Conservation (phyloP, 2,329 filamentous ascomycete genomes). For the Apiospora malaysiana region DNA sequence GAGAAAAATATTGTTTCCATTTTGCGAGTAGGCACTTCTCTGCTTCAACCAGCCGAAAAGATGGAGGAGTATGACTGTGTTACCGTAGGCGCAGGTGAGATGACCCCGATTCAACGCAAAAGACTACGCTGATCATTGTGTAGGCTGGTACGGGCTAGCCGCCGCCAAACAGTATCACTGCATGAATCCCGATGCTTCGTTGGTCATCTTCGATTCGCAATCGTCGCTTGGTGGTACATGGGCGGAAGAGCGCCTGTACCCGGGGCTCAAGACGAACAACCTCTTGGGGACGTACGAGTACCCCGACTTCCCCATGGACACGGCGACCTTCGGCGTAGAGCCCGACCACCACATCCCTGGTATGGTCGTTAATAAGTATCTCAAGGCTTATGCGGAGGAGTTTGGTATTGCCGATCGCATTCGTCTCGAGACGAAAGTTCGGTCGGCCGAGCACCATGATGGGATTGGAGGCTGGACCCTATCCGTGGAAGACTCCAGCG, state of each 20-base stretch:
- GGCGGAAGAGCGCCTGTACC: slow-evolving; percentile 70
- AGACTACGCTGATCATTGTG: neutral
- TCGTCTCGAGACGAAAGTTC: slow-evolving; percentile 56
- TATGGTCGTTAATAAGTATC: slow-evolving; percentile 59
- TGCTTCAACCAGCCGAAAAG: neutral
- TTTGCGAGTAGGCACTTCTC: no score
- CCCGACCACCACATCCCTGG: slow-evolving; percentile 65
- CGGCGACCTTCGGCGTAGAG: slow-evolving; percentile 52
- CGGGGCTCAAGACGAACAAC: slow-evolving; percentile 76
- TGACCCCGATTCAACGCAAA: neutral
- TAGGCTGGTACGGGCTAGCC: slow-evolving; percentile 53
- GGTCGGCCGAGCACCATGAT: slow-evolving; percentile 54
- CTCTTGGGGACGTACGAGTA: slow-evolving; percentile 76
- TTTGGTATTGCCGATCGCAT: slow-evolving; percentile 56
- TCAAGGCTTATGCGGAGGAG: slow-evolving; percentile 59
- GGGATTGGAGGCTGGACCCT: slow-evolving; percentile 42
- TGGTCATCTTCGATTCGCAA: slow-evolving; percentile 64
- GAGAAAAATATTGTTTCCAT: neutral
- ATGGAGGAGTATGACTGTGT: slow-evolving; percentile 55
- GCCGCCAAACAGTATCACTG: slow-evolving; percentile 67
- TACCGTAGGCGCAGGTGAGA: slow-evolving; percentile 59
- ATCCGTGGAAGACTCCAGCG: slow-evolving; percentile 26
- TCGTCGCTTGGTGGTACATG: slow-evolving; percentile 71
- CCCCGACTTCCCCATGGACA: slow-evolving; percentile 74
- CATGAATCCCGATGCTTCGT: slow-evolving; percentile 59